Evolutionary conservation across 2,329 filamentous ascomycete genomes (phyloP), one percentile per base, ranked within the genome.

Genomic region (Trichoderma endophyticum): DNA sequence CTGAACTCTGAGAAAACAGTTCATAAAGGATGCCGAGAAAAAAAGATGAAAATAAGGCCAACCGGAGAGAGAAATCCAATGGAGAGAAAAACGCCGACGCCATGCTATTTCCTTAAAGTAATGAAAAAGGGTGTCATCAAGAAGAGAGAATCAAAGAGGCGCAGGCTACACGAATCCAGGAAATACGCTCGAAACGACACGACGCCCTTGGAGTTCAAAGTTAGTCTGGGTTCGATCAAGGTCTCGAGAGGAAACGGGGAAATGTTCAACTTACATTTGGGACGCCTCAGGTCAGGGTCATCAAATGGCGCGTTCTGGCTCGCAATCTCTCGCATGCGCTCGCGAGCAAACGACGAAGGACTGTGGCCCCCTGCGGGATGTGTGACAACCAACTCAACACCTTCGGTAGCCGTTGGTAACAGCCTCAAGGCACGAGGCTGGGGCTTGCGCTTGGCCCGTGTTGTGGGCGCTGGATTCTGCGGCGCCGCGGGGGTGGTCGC

Each of bases 321-420:
- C 11, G 83, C 83, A 73, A 84, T 82, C 63, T 83, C 79, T 59
- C 82, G 80, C 81, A 84, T 84, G 21, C 83, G 80, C 73, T 83
- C 80, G 61, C 83, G 79, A 30, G 83, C 82, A 76, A 84, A 82
- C 8, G 82, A 83, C 5, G 83, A 84, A 4, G 83, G 83, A 72
- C 83, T 84, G 63, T 78, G 78, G 32, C 82, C 81, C 26, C 82
- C 81, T 39, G 75, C 76, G 28, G 75, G 74, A 43, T 76, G 75
- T 28, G 75, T 73, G 18, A 77, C 77, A 15, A 73, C 77, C 43
- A 79, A 72, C 63, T 81, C 81, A 6, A 76, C 72, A 59, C 80
- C 75, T 69, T 83, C 81, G 36, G 80, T 81, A 39, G 82, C 81
- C 18, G 81, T 83, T 1, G 81, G 80, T 36, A 83, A 75, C n/a